These are phyloP conservation scores for Phytophthora pinifolia DNA, from an alignment of 352 stramenopile species.

Conservation along the genomic window DNA sequence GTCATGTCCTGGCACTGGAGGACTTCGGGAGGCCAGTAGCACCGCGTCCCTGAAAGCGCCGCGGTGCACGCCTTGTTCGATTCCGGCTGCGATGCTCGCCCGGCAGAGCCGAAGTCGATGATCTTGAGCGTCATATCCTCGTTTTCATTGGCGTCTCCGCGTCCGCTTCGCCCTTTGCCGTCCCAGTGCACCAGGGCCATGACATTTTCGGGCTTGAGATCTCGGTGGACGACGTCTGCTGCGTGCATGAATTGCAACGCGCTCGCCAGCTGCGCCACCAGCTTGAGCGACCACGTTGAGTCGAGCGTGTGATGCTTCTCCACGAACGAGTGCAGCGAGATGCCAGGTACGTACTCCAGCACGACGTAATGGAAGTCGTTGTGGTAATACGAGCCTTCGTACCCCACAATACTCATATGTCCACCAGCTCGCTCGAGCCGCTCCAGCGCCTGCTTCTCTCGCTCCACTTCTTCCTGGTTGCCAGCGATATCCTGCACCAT, in stretches of 20 bases:
- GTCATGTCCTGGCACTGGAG: slow-evolving; percentile 55
- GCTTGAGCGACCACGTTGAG: slow-evolving; percentile 42
- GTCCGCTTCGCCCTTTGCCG: slow-evolving; percentile 1
- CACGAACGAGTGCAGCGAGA: slow-evolving; percentile 73
- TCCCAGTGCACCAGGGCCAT: slow-evolving; percentile 44
- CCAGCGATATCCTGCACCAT: slow-evolving; percentile 69
- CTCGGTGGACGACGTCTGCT: slow-evolving; percentile 74
- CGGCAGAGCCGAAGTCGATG: slow-evolving; percentile 88
- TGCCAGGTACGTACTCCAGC: slow-evolving; percentile 67
- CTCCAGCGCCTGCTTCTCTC: slow-evolving; percentile 58
- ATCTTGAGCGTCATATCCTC: slow-evolving; percentile 71
- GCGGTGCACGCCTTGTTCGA: slow-evolving; percentile 18
- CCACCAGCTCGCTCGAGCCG: slow-evolving; percentile 56
- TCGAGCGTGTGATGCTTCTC: slow-evolving; percentile 52
- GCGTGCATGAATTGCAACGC: slow-evolving; percentile 72
- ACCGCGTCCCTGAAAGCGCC: slow-evolving; percentile 74
- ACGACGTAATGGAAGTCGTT: slow-evolving; percentile 86
- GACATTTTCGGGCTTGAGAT: slow-evolving; percentile 90
- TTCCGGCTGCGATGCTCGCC: slow-evolving; percentile 23
- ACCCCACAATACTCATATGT: slow-evolving; percentile 64
- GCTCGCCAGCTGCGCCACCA: slow-evolving; percentile 62
- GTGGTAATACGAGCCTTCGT: slow-evolving; percentile 64
- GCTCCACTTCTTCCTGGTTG: slow-evolving; percentile 54
- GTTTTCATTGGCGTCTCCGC: slow-evolving; percentile 7
- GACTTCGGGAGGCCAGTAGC: slow-evolving; percentile 86